Evolutionary conservation across 2,329 filamentous ascomycete species (phyloP), one percentile per base, ranked within the genome.

Genomic region (Thermomyces lanuginosus): DNA sequence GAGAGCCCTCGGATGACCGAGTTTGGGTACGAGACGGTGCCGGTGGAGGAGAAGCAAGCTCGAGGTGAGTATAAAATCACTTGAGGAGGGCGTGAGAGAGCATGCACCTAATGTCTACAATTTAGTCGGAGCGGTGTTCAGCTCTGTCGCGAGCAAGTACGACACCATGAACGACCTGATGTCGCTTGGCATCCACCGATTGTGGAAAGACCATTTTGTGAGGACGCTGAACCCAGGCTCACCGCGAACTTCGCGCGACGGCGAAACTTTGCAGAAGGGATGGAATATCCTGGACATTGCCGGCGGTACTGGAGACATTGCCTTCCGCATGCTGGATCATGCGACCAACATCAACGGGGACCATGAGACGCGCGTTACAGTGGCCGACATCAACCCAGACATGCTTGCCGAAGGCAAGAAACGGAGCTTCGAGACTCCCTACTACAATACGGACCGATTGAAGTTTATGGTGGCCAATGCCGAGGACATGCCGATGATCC

Each of bases 101-200:
- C 20, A 14, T 6, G 18, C 23, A 30, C 18, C 11, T 15, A 3
- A 21, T 29, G 12, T 11, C 32, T 7, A 14, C 8, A 10, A 26
- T 30, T 22, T 60, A 64, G 84, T 93, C 21, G 78, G 78, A 33
- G 72, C 70, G 21, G 89, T 98, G 32, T 98, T 98, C 61, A 86
- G 81, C 53, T 93, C 78, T 39, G 89, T 98, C 21, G 89, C 89
- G 40, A 74, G 80, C 36, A 82, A 78, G 10, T 98, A 98, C 58
- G 89, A 98, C 55, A 77, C 76, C 36, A 98, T 98, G 89, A 98
- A 98, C 60, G 89, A 98, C 53, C 68, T 95, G 40, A 98, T 98
- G 89, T 95, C 89, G 5, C 70, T 98, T 24, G 89, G 89, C 29
- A 84, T 92, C 58, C 89, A 98, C 55, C 78, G 89, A 22, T 62